Base-by-base conservation (phyloP, 345 rosid genomes). In the Pistacia atlantica region DNA sequence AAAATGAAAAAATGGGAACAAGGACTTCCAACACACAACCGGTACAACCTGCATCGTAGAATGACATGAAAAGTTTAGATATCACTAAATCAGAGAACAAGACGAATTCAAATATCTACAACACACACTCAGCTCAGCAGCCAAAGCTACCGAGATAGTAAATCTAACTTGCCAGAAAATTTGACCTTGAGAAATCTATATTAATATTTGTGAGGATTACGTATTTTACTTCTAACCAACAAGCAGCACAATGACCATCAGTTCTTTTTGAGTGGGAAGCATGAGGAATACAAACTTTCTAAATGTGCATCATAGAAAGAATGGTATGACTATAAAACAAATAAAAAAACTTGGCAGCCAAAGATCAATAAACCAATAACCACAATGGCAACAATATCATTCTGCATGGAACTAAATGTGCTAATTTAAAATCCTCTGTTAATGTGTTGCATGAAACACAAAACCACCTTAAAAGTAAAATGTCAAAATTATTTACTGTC, bases 1-100 rank as follows among this genome's bases (percentile, higher is more conserved):
- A 88, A 80, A 93, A 81, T 89, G 88, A 93, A 91, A 89, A 80
- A 84, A 91, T 84, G 79, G 89, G 80, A 59, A 84, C 81, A 79
- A 78, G 67, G n/a, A 67, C 52, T 83, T 87, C 90, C 81, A 86
- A 51, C 60, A 74, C 83, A 66, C 80, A 75, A 67, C 79, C 67
- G 35, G 81, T 82, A 75, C 79, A 81, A 67, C 99, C 99, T 95
- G 96, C 92, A 84, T 61, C 52, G 45, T 33, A 54, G 33, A 49
- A 72, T 54, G 10, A 67, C 45, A 61, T 0, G 18, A 28, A 20
- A 0, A 38, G 7, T 11, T 78, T 17, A 75, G 69, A 9, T 10
- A 51, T 55, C 7, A 11, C 42, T 22, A 2, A 25, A 18, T 14
- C 31, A 13, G 38, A 37, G 54, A 65, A n/a, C 71, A 65, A 38